A percentile compares a stretch with the other conserved stretches of the same genome.
phyloP scores from a whole-genome alignment of 2,329 filamentous ascomycete species.

The Paecilomyces niveus region DNA sequence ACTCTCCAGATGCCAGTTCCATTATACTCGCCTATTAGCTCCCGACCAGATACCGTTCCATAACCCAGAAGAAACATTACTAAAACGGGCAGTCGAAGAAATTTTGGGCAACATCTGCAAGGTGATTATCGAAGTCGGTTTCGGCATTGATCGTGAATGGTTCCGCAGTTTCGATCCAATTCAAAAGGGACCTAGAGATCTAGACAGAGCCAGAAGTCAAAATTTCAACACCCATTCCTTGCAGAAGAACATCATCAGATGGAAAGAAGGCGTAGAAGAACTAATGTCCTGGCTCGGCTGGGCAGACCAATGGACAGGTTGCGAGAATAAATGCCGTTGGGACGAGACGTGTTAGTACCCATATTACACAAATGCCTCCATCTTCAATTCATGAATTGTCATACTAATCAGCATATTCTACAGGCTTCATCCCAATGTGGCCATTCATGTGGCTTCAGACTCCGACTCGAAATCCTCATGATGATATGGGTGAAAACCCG shows the following conservation, averaged over 20 bases:
- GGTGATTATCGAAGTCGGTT: background rate
- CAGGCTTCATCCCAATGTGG: constrained; percentile 46
- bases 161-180: background rate
- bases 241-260: constrained; percentile 7
- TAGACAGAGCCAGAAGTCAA: background rate
- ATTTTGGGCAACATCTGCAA: background rate
- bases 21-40: background rate
- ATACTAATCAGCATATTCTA: background rate
- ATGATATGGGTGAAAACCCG: constrained; percentile 3
- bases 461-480: constrained; percentile 4
- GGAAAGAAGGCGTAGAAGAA: constrained; percentile 32
- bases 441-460: constrained; percentile 23
- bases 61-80: background rate
- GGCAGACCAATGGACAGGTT: constrained; percentile 41
- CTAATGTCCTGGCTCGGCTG: constrained; percentile 47
- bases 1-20: constrained; percentile 14
- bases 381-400: background rate
- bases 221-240: background rate
- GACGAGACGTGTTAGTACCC: constrained; percentile 30
- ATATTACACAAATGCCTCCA: background rate
- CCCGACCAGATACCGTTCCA: background rate
- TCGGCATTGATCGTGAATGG: background rate
- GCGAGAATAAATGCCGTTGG: constrained; percentile 34
- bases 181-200: background rate
- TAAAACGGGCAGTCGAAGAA: background rate